Base-by-base conservation (phyloP, 164 flowering plant genomes). In the Santalum album region DNA sequence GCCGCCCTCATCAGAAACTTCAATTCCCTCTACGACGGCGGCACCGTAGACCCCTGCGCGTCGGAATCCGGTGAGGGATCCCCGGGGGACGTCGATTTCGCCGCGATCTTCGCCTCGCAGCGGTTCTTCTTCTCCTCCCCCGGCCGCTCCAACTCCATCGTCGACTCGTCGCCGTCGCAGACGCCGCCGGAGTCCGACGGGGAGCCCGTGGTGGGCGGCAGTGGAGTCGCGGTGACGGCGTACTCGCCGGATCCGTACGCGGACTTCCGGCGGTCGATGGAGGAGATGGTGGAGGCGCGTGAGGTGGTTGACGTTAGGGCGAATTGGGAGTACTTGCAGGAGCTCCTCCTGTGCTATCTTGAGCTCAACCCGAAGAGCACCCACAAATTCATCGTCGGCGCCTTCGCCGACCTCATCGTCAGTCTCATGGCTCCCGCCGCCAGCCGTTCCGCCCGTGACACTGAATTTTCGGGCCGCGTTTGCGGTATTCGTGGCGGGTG, bases 181-280 rank as follows among this genome's bases (percentile, higher is more conserved):
- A 29, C 42, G 2, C 49, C 29, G 14, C 48, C 50, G n/a, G 59
- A 44, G 17, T 29, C 34, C 34, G 34, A 29, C 34, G 34, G 34
- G 34, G 34, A 29, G 9, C 43, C 70, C 17, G 62, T 38, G 21
- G 43, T 51, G 12, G 66, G 68, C 27, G 57, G 43, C 17, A 62
- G 66, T 38, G 63, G 77, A 35, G 59, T 75, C 9, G 78, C 82
- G 25, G 69, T 80, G 9, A 69, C 68, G 22, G 80, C 80, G 7
- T 68, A 69, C 67, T 83, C 89, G 19, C 78, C 76, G 24, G 83
- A 84, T 61, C 91, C 91, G 2, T 84, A 71, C 66, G 25, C 48
- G 51, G 98, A 88, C 60, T 88, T 91, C 75, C 67, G 90, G 53
- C 70, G 75, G 27, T 91, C 98, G 20, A 91, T 91, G 98, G 82